phyloP scores from a whole-genome alignment of 140 eudicot species.

The Flaveria floridana region DNA sequence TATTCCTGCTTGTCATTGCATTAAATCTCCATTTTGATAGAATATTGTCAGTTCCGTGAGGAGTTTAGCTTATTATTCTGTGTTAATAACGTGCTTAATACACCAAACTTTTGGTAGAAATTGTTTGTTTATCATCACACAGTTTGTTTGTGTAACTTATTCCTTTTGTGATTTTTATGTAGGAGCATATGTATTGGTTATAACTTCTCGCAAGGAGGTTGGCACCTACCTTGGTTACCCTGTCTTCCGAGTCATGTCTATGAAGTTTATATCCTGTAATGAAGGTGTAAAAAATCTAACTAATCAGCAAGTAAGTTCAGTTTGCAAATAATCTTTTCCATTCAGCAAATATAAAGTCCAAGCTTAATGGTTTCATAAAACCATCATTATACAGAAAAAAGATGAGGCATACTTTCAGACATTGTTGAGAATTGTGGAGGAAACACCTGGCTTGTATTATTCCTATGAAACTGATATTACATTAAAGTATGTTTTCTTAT shows the following conservation, averaged over 20 bases:
- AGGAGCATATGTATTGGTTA: conserved; percentile 74
- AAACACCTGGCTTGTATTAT: conserved; percentile 96
- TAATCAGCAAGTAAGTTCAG: conserved; percentile 62
- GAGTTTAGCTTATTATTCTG: neutral
- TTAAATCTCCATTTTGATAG: neutral
- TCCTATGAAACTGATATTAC: conserved; percentile 96
- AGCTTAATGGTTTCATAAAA: conserved; percentile 19
- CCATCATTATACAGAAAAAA: conserved; percentile 59
- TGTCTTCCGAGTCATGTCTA: conserved; percentile 69
- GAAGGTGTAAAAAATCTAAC: conserved; percentile 51
- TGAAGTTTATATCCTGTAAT: conserved; percentile 88
- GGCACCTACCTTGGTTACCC: conserved; percentile 94
- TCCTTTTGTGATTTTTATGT: conserved; percentile 34
- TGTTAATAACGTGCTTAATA: conserved; percentile 6
- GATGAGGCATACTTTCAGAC: conserved; percentile 87
- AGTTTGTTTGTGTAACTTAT: conserved; percentile 17
- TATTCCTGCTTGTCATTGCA: conserved; percentile 2
- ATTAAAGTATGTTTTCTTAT: conserved; percentile 55
- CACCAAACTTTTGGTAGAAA: neutral
- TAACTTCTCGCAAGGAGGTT: conserved; percentile 80
- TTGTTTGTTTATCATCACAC: neutral
- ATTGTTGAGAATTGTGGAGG: conserved; percentile 78
- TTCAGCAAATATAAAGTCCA: conserved; percentile 21
- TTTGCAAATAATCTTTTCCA: conserved; percentile 14
- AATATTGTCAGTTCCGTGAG: neutral